Base-by-base conservation (phyloP, 441 rosid species). In the Populus hybrid region DNA sequence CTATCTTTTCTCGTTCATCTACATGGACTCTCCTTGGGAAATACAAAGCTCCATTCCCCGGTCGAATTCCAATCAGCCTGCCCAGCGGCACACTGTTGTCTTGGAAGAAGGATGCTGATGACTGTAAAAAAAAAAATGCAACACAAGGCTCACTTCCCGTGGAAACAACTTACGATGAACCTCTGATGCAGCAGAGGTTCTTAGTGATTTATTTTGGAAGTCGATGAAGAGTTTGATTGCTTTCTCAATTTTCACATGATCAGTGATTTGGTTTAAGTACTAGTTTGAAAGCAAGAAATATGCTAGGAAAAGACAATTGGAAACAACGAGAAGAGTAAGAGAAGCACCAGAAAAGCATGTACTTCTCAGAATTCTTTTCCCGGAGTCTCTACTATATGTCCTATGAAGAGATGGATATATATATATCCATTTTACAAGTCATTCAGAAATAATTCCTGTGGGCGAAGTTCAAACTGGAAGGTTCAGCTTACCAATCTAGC, bases 101-200 rank as follows among this genome's bases (percentile, higher is more conserved):
- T 75, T 84, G 86, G 82, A 87, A 89, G 84, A 89, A 87, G 9
- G 92, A 89, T 11, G 85, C 89, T 6, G 89, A 80, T 2, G 92
- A 86, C 92, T 87, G 84, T 29, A n/a, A n/a, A 38, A 10, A 12
- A 64, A 45, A n/a, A 74, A 67, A 8, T 9, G 50, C n/a, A 71
- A 42, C 76, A 61, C 6, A 9, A 59, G 20, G 53, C 18, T 20
- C 31, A 29, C 1, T 76, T 68, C 56, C 5, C 23, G 26, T 9
- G 11, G 40, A 73, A 45, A 36, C 20, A 74, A 56, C 16, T 23
- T 70, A 2, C 1, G 61, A 70, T 50, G 59, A 50, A 50, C 6
- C 20, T 16, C 59, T 29, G 20, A 18, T 53, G 21, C 61, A 18
- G 61, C 61, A 1, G 61, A 18, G 61, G 61, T 18, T 53, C 61